Base-by-base conservation (phyloP, 495 filamentous ascomycete species). In the Xylaria cubensis region DNA sequence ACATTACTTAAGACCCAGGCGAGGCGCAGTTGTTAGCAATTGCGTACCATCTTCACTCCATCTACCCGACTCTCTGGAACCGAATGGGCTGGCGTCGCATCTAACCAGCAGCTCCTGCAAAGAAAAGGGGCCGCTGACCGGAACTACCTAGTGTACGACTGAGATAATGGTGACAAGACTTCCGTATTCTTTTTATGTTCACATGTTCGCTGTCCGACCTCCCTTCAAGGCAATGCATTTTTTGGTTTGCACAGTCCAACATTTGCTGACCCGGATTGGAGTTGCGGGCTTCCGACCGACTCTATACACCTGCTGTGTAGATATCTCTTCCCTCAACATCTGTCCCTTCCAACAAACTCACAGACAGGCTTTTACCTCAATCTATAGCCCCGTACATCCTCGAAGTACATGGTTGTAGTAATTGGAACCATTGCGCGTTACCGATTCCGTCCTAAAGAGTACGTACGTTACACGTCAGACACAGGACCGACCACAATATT, bases 1-100 rank as follows among this genome's bases (percentile, higher is more conserved):
- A 53, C 64, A 44, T 64, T 64, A 34, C 24, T 44, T 64, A 34
- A 24, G 26, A 56, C 29, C 13, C 32, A 59, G 58, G 55, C 55
- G 55, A 36, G 55, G 55, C 29, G 55, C 55, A 59, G 55, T 9
- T n/a, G 34, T 59, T 19, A 58, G 55, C 55, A 58, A 34, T 12
- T 36, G 29, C 29, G 15, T 58, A 58, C 55, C 32, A 36, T 59
- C 32, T 36, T 36, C 29, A 9, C 32, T 59, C 9, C 17, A 36
- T 59, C 55, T 15, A 36, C 55, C 55, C 32, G 21, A 59, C 32
- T 61, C 19, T 61, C 58, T 21, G 32, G 58, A 61, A 61, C 29
- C 34, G 26, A 56, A 32, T 3, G 13, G 58, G 4, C 34, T n/a
- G 34, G 17, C 58, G 55, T 59, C 13, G 55, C 32, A 10, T 17